A percentile compares a stretch with the other conserved stretches of the same genome.
phyloP scores from a whole-genome alignment of 371 early-diverging fungal genomes.

The Rhizopus microsporus region DNA sequence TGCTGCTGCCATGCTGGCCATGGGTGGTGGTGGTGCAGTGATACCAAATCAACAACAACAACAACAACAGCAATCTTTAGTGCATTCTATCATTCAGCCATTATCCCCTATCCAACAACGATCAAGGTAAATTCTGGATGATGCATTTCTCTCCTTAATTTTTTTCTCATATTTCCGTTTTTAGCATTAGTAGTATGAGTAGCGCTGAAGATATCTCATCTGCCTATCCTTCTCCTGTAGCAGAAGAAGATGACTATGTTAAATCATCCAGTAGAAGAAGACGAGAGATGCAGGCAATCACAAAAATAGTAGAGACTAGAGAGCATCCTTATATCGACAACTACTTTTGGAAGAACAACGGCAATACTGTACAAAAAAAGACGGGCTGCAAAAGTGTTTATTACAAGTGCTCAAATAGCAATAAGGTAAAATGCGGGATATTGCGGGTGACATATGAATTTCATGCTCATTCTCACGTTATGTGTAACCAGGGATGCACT shows the following conservation, averaged over 20 bases:
- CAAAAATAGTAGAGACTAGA: conserved; percentile 63
- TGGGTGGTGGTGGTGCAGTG: conserved; percentile 24
- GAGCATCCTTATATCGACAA: conserved; percentile 57
- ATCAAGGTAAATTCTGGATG: neutral
- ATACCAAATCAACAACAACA: neutral
- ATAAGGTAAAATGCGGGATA: conserved; percentile 36
- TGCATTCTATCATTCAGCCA: neutral
- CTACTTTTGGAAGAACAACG: conserved; percentile 66
- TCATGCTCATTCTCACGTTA: conserved; percentile 25
- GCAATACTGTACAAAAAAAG: conserved; percentile 60
- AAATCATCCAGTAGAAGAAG: conserved; percentile 50
- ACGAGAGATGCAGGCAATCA: conserved; percentile 68
- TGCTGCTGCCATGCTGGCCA: conserved; percentile 53
- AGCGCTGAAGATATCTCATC: conserved; percentile 2
- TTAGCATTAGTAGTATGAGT: neutral
- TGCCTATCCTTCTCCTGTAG: conserved; percentile 37
- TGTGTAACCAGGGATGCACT: conserved; percentile 41
- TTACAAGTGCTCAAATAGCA: conserved; percentile 54
- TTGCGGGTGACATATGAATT: conserved; percentile 41
- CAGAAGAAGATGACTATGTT: conserved; percentile 12
- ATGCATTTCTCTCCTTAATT: neutral
- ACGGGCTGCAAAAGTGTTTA: conserved; percentile 66
- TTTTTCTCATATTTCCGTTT: conserved; percentile 3
- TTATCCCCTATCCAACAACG: neutral
- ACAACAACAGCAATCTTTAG: neutral